A percentile compares a stretch with the other conserved stretches of the same genome.
Evolutionary conservation across 768 basidiomycete species (phyloP).

Genomic region (Favolaschia claudopus): DNA sequence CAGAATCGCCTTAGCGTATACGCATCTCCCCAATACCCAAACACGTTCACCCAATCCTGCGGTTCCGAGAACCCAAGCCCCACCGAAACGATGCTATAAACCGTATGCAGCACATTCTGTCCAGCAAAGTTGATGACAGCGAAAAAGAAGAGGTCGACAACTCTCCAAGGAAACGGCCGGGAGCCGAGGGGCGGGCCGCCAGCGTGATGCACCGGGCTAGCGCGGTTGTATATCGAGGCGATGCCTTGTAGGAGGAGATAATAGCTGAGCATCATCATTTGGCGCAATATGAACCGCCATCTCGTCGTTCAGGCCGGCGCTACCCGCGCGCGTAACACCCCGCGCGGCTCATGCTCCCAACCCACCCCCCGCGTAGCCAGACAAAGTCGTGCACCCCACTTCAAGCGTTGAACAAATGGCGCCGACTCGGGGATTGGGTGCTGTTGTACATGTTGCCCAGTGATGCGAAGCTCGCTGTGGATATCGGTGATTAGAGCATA

Average conservation of each 20-base stretch:
- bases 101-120: not conserved
- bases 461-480: not conserved
- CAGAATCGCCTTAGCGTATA: slow-evolving; percentile 42
- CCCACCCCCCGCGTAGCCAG: slow-evolving; percentile 2
- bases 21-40: slow-evolving; percentile 36
- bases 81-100: slow-evolving; percentile 19
- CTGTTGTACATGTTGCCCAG: slow-evolving; percentile 1
- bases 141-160: not conserved
- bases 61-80: slow-evolving; percentile 26
- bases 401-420: not conserved
- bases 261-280: not conserved
- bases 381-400: not conserved
- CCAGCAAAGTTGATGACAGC: not conserved
- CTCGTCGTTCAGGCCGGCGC: not conserved
- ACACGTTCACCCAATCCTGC: slow-evolving; percentile 36
- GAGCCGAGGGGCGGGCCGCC: not conserved
- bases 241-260: not conserved
- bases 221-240: not conserved
- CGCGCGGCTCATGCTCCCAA: slow-evolving; percentile 3
- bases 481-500: slow-evolving; percentile 1
- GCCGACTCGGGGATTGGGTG: not conserved
- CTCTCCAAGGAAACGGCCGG: not conserved
- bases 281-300: not conserved
- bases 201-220: not conserved
- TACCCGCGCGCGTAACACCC: not conserved